Base-by-base conservation (phyloP, 352 stramenopile genomes). In the Phytophthora citrophthora region DNA sequence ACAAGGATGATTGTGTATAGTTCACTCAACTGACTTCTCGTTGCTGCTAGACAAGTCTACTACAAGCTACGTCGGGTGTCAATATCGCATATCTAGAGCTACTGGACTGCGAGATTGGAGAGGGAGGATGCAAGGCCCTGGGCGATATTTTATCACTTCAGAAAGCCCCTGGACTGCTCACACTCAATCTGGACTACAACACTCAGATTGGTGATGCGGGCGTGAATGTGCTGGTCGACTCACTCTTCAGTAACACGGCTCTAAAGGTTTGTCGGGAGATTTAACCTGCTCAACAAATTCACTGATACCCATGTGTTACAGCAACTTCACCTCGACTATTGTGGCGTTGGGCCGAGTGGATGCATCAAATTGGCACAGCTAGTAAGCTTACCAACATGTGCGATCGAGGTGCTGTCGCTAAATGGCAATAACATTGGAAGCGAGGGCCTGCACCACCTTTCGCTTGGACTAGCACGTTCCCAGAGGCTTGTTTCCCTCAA, bases 271-370 rank as follows among this genome's bases (percentile, higher is more conserved):
- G 23, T 39, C 0, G 27, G 2, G 18, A 1, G 12, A 24, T 2
- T 4, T 38, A 41, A 38, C 16, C 27, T 56, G 4, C 2, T 40
- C 23, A n/a, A 44, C n/a, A 50, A 6, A 44, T 31, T 46, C 6
- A 11, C 40, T 52, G 39, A 11, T 32, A 18, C 20, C 34, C 31
- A 15, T 34, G 40, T 39, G 9, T 27, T 60, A 40, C 39, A 90
- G 80, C 81, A 94, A 80, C 59, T 94, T 32, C 72, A 91, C 27
- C 61, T 94, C n/a, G 82, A 91, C 48, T 94, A 86, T 64, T 94
- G 86, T 48, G 56, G 39, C 34, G 68, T 93, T 12, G 65, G 80
- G 0, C 46, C 68, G 0, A 56, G 68, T 1, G 79, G 80, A 20
- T 76, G 72, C 9, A 76, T 93, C 61, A 90, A 91, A 51, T 65